Percentiles rank a stretch among this genome's conserved stretches.
Conservation (phyloP, 306 rosid species). For the Carpinus viminea region DNA sequence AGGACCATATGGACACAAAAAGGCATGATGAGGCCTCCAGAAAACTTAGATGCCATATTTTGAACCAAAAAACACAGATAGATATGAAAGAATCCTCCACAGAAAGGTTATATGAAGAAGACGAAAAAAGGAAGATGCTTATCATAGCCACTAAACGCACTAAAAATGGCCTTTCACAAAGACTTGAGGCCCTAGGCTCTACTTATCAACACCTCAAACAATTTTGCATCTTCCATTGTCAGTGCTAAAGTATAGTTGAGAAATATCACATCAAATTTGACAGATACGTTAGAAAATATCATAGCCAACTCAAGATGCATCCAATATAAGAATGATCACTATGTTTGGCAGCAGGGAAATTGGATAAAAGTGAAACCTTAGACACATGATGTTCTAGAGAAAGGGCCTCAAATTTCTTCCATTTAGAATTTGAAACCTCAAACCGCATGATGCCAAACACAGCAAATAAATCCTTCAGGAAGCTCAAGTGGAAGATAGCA, state of each 20-base stretch:
- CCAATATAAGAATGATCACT: neutral
- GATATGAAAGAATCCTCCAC: slow-evolving; percentile 10
- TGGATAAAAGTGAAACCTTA: neutral
- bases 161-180: slow-evolving; percentile 13
- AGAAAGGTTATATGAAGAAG: slow-evolving; percentile 22
- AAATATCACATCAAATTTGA: neutral
- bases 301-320: neutral
- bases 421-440: neutral
- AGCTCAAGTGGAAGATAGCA: neutral
- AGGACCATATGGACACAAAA: neutral
- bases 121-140: slow-evolving; percentile 11
- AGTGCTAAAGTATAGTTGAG: neutral
- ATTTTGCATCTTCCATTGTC: neutral
- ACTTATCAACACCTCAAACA: slow-evolving; percentile 9
- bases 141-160: slow-evolving; percentile 8
- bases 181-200: slow-evolving; percentile 13
- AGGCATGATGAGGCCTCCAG: neutral
- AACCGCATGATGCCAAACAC: neutral
- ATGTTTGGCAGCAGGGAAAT: neutral
- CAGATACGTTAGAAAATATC: neutral
- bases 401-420: neutral
- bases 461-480: neutral
- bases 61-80: neutral
- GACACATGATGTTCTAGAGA: neutral
- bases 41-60: neutral